Conservation (phyloP, 345 rosid species). For the Erucastrum elatum region DNA sequence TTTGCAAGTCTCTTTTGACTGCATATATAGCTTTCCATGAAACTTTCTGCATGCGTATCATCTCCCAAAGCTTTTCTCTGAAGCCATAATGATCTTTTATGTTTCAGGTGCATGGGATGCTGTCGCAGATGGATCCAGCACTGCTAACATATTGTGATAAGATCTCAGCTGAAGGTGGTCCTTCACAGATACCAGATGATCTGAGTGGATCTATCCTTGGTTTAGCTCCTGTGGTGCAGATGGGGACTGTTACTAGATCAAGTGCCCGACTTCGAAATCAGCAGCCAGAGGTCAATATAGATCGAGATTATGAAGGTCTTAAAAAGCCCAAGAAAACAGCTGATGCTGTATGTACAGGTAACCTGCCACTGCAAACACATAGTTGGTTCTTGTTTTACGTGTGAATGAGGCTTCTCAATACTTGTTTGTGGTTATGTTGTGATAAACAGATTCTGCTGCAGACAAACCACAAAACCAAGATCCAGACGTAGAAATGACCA, state of each 20-base stretch:
- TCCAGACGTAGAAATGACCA: constrained; percentile 38
- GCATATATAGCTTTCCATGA: no score
- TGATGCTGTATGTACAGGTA: constrained; percentile 65
- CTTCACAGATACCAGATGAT: constrained; percentile 72
- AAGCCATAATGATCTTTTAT: background rate
- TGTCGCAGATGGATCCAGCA: constrained; percentile 97
- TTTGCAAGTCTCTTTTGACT: constrained; percentile 5
- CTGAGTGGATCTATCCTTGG: constrained; percentile 61
- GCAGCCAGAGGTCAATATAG: constrained; percentile 75
- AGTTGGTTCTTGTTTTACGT: background rate
- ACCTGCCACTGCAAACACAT: background rate
- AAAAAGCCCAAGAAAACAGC: constrained; percentile 73
- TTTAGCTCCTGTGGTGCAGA: constrained; percentile 71
- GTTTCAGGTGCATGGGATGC: constrained; percentile 90
- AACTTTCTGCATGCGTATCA: background rate
- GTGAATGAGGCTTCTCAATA: no score
- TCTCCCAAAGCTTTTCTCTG: background rate
- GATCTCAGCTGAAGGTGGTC: constrained; percentile 88
- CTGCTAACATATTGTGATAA: constrained; percentile 81
- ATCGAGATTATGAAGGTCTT: constrained; percentile 72
- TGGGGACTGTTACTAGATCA: constrained; percentile 74
- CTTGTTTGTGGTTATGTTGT: background rate
- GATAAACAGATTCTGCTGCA: constrained; percentile 50
- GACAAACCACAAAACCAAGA: constrained; percentile 55
- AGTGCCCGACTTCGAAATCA: constrained; percentile 97